Conservation (phyloP, 768 basidiomycete genomes). For the Boletus huronensis region DNA sequence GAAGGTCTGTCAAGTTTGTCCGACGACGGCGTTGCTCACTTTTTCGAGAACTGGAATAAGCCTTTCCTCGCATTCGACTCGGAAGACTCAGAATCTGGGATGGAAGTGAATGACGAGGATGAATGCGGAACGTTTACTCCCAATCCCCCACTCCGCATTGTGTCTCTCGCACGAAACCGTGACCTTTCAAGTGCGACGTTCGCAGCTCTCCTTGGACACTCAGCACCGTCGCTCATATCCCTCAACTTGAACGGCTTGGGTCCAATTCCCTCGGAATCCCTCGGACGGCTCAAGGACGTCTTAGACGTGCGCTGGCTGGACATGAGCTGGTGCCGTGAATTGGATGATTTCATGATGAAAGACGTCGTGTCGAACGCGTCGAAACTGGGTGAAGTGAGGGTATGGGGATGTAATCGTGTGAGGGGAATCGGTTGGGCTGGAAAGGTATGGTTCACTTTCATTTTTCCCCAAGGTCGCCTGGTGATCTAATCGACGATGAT, state of each 20-base stretch:
- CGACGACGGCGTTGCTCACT: constrained; percentile 61
- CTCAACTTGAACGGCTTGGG: constrained; percentile 82
- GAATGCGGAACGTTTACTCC: constrained; percentile 10
- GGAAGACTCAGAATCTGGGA: constrained; percentile 12
- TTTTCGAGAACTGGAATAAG: constrained; percentile 58
- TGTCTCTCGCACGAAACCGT: constrained; percentile 67
- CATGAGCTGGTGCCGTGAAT: constrained; percentile 78
- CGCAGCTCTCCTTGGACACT: constrained; percentile 61
- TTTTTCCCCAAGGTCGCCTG: not conserved
- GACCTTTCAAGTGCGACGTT: constrained; percentile 53
- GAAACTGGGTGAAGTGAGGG: constrained; percentile 42
- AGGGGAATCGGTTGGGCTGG: constrained; percentile 40
- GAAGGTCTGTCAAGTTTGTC: constrained; percentile 59
- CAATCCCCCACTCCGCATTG: constrained; percentile 44
- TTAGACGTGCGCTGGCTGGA: constrained; percentile 58
- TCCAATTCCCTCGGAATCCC: constrained; percentile 46
- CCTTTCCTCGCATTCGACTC: constrained; percentile 11
- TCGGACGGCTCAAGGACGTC: constrained; percentile 38
- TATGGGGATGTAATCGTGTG: constrained; percentile 54
- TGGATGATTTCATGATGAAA: constrained; percentile 82
- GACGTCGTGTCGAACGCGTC: constrained; percentile 50
- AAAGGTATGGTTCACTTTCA: constrained; percentile 36
- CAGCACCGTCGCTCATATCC: constrained; percentile 50
- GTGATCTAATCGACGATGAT: not conserved
- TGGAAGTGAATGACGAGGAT: constrained; percentile 18